Evolutionary conservation across 345 rosid genomes (phyloP).

Genomic region (Gossypium bickii): DNA sequence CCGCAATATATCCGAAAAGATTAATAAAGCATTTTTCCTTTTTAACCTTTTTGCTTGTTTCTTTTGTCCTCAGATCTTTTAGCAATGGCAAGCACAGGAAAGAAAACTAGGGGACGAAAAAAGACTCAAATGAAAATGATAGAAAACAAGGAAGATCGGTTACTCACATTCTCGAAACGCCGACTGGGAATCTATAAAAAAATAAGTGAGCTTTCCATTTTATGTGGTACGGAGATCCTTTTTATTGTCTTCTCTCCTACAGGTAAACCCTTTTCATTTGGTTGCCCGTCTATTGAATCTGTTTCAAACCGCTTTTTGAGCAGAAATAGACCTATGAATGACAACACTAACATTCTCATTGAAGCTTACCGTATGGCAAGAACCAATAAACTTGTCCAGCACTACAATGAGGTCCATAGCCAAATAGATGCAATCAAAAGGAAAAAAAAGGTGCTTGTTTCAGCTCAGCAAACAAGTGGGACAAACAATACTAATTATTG

Average conservation of each 20-base stretch:
- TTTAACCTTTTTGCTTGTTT: not conserved
- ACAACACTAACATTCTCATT: constrained; percentile 15
- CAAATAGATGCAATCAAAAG: constrained; percentile 20
- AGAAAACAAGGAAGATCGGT: constrained; percentile 19
- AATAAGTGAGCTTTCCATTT: constrained; percentile 31
- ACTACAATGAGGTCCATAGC: not conserved
- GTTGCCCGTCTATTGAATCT: constrained; percentile 32
- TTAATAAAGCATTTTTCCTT: not conserved
- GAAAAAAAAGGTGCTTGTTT: not conserved
- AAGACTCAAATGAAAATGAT: constrained; percentile 31
- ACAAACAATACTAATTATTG: not conserved
- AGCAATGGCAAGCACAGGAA: not conserved
- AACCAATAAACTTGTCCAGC: constrained; percentile 19
- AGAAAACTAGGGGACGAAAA: constrained; percentile 25
- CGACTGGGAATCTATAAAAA: constrained; percentile 38
- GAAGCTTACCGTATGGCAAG: constrained; percentile 30
- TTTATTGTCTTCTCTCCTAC: constrained; percentile 35
- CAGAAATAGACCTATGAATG: not conserved
- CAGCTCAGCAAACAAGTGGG: not conserved
- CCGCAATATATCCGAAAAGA: not conserved
- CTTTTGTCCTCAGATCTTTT: not conserved
- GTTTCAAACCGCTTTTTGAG: constrained; percentile 21
- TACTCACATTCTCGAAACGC: constrained; percentile 42
- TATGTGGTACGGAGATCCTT: constrained; percentile 25
- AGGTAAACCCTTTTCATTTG: constrained; percentile 34